Base-by-base conservation (phyloP, 768 basidiomycete species). In the Podaxis rugospora region DNA sequence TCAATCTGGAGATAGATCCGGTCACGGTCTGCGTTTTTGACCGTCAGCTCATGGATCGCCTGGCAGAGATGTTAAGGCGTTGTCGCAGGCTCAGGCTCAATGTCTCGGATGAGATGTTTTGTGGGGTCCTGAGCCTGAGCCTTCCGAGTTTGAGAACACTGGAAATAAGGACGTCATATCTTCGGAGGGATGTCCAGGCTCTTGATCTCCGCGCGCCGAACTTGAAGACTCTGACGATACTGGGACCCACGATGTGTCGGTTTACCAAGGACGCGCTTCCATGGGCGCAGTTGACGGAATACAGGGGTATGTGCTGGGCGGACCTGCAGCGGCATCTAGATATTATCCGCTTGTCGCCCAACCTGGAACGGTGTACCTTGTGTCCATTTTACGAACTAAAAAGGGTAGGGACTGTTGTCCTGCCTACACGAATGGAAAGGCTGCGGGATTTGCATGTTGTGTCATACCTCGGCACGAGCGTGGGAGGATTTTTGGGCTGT, bases 281-380 rank as follows among this genome's bases (percentile, higher is more conserved):
- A 7, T 66, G 65, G 65, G 32, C 39, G 5, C 68, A 70, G 47
- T 55, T 71, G 16, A 66, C 65, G 14, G 63, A 65, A 37, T 55
- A 69, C 21, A 64, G 64, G 36, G 67, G 67, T 10, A 64, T 63
- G 32, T 62, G 54, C 36, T 70, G 69, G 70, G 66, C 66, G 13
- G 68, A 68, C 55, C 47, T 70, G 32, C 64, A 64, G 23, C 65
- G 67, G 32, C 70, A 71, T 44, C 55, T 69, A n/a, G 67, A 67
- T 25, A 64, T 71, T 51, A 52, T 71, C n/a, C 61, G 63, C 37
- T 62, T 64, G 21, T 71, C 66, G 51, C 67, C 68, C 0, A 66
- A 64, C 46, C 64, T 71, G 25, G 65, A 68, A 47, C 59, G 61
- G 5, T 70, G 66, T 39, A 63, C 66, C 27, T 61, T 71, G 60